Conservation (phyloP, 495 filamentous ascomycete species). For the Tuber microsphaerosporum region DNA sequence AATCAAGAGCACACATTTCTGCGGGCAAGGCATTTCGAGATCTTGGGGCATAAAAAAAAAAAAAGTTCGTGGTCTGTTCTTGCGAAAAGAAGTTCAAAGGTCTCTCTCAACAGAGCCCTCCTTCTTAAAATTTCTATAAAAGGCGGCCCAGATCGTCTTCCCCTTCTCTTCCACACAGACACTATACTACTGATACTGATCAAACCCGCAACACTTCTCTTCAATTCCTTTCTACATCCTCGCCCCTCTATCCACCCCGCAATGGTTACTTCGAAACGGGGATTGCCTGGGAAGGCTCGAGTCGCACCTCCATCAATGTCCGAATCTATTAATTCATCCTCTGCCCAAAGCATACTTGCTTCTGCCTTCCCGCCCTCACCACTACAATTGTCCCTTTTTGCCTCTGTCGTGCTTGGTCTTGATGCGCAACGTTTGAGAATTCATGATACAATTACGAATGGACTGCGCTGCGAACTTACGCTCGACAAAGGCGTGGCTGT, state of each 20-base stretch:
- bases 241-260: neutral
- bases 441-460: slow-evolving; percentile 54
- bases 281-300: neutral
- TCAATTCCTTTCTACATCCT: neutral
- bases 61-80: neutral
- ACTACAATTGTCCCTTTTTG: slow-evolving; percentile 55
- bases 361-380: slow-evolving; percentile 51
- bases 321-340: neutral
- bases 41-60: neutral
- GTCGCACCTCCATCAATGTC: neutral
- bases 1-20: neutral
- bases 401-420: slow-evolving; percentile 55
- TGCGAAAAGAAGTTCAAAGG: neutral
- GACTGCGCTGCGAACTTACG: slow-evolving; percentile 53
- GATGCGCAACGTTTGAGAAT: slow-evolving; percentile 56
- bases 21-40: neutral
- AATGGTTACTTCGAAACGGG: neutral
- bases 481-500: slow-evolving; percentile 49
- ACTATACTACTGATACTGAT: neutral
- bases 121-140: neutral
- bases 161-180: neutral
- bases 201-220: neutral
- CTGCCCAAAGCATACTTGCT: slow-evolving; percentile 1
- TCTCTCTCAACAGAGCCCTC: neutral
- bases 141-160: neutral